Conservation (phyloP, 106 monocot genomes). For the Phalaenopsis aphrodite region DNA sequence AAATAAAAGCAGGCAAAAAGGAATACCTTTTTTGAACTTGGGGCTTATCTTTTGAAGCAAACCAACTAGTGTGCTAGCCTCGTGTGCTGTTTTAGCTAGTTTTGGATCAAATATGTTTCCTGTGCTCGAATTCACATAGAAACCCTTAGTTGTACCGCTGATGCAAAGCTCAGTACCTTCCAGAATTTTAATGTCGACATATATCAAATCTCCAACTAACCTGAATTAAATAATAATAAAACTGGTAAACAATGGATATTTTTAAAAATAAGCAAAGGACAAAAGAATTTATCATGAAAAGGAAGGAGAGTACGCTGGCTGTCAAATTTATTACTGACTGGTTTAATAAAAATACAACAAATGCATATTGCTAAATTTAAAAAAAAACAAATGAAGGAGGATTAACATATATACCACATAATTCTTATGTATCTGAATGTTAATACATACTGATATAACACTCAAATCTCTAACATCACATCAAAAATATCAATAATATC, state of each 20-base stretch:
- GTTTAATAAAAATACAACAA: no score
- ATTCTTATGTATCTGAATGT: no score
- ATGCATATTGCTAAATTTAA: no score
- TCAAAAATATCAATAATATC: no score
- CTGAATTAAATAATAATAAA: conserved; percentile 26
- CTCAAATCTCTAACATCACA: no score
- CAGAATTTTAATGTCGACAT: conserved; percentile 77
- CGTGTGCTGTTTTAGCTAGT: conserved; percentile 52
- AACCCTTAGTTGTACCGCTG: conserved; percentile 80
- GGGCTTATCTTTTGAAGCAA: conserved; percentile 87
- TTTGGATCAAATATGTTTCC: conserved; percentile 61
- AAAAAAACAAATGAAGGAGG: no score
- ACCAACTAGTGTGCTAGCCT: conserved; percentile 72
- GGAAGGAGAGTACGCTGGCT: not conserved
- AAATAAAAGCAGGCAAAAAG: not conserved
- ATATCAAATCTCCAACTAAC: conserved; percentile 86
- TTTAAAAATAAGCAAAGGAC: not conserved
- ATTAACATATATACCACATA: no score
- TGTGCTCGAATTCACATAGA: conserved; percentile 82
- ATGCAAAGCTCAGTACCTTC: conserved; percentile 89
- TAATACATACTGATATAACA: no score
- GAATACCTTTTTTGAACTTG: conserved; percentile 90
- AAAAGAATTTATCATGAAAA: not conserved
- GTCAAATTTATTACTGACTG: not conserved
- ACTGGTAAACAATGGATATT: not conserved